Evolutionary conservation across 2,329 filamentous ascomycete genomes (phyloP).

Genomic region (Colletotrichum orbiculare): DNA sequence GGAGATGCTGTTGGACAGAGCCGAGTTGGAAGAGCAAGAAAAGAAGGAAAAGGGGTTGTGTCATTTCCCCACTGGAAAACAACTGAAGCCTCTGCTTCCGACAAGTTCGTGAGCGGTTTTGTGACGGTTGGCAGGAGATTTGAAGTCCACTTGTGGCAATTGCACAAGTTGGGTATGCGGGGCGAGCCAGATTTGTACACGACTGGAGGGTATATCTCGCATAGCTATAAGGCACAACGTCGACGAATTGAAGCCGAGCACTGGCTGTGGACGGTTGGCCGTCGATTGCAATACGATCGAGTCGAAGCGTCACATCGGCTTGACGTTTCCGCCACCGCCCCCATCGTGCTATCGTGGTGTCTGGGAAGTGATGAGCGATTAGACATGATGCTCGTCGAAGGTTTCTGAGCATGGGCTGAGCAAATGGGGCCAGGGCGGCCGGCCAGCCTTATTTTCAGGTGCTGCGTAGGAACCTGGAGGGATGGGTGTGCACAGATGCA

Average conservation of each 20-base stretch:
- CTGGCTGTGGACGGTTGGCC: no score
- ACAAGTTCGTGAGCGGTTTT: background rate
- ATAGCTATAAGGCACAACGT: no score
- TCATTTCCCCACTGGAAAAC: background rate
- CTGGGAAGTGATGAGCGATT: no score
- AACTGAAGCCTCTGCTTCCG: background rate
- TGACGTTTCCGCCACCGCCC: no score
- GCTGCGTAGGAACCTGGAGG: background rate
- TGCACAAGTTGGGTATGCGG: slow-evolving; percentile 1
- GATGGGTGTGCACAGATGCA: background rate
- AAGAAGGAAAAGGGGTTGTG: background rate
- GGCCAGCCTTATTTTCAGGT: slow-evolving; percentile 1
- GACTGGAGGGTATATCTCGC: background rate
- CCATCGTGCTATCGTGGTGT: no score
- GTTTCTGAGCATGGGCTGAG: background rate
- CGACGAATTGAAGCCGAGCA: no score
- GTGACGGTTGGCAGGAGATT: slow-evolving; percentile 3
- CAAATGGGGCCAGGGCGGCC: background rate
- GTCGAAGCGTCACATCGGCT: no score
- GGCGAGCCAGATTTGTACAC: background rate
- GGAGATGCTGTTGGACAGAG: no score
- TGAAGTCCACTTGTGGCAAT: background rate
- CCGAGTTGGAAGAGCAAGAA: background rate
- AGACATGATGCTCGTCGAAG: no score
- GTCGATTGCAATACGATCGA: no score